phyloP scores from a whole-genome alignment of 2,329 filamentous ascomycete species.

The Cryoendolithus antarcticus region DNA sequence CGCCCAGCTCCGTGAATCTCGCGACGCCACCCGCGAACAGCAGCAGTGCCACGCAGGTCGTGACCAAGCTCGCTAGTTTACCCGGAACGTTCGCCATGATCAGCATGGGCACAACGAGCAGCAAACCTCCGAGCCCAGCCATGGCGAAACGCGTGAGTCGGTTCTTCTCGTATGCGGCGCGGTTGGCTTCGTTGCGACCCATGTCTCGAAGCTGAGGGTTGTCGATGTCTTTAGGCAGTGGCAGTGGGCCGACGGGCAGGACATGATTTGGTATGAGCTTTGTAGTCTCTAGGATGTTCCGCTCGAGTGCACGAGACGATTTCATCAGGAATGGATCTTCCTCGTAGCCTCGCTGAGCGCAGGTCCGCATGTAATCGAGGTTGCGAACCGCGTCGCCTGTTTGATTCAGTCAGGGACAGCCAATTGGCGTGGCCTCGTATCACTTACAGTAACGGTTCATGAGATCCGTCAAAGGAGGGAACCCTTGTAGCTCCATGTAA shows the following conservation, averaged over 20 bases:
- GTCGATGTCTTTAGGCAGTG: background rate
- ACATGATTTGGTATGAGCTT: conserved; percentile 6
- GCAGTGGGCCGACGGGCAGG: conserved; percentile 1
- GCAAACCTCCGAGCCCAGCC: conserved; percentile 3
- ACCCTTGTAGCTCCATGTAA: too few relatives aligned
- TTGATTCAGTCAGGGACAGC: too few relatives aligned
- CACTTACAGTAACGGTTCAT: too few relatives aligned
- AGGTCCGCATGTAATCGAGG: conserved; percentile 5
- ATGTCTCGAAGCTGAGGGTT: background rate
- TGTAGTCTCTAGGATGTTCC: too few relatives aligned
- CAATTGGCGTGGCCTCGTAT: too few relatives aligned
- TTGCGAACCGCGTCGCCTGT: conserved; percentile 5
- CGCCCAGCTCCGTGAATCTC: conserved; percentile 1
- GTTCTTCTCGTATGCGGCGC: background rate
- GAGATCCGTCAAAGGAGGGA: too few relatives aligned
- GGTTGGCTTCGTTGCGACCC: conserved; percentile 1
- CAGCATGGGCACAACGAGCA: conserved; percentile 6
- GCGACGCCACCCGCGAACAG: conserved; percentile 5
- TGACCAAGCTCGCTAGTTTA: conserved; percentile 4
- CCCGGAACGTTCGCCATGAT: conserved; percentile 7
- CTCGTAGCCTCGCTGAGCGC: background rate
- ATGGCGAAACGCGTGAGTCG: background rate
- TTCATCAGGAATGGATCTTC: conserved; percentile 3
- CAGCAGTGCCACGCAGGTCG: conserved; percentile 5
- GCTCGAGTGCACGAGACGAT: too few relatives aligned